Conservation (phyloP, 2,329 filamentous ascomycete species). For the Sarocladium oryzae region DNA sequence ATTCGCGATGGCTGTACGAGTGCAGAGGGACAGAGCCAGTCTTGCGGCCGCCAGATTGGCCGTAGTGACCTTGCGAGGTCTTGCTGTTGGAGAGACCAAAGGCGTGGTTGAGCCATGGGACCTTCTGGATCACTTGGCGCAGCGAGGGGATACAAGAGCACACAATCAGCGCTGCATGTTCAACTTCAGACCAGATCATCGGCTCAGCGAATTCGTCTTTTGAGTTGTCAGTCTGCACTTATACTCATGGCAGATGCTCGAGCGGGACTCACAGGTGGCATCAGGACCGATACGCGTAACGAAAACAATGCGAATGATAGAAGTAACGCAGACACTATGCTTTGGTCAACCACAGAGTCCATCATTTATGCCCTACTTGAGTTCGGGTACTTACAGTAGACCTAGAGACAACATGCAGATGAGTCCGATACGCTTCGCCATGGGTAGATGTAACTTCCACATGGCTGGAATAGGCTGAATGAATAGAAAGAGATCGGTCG, state of each 20-base stretch:
- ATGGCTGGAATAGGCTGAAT: conserved; percentile 31
- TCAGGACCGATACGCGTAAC: conserved; percentile 19
- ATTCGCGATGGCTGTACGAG: conserved; percentile 13
- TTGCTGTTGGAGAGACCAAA: conserved; percentile 21
- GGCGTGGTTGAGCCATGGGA: conserved; percentile 22
- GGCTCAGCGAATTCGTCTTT: conserved; percentile 20
- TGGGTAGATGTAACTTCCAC: conserved; percentile 26
- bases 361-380: too few species aligned
- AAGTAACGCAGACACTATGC: conserved; percentile 19
- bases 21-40: conserved; percentile 14
- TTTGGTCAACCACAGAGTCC: background rate
- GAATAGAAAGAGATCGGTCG: conserved; percentile 29
- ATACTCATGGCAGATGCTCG: background rate
- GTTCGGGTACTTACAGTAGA: conserved; percentile 15
- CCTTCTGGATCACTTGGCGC: conserved; percentile 21
- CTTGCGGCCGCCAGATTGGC: conserved; percentile 11
- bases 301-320: conserved; percentile 21
- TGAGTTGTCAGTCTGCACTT: background rate
- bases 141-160: conserved; percentile 27
- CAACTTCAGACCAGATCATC: conserved; percentile 24
- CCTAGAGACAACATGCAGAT: conserved; percentile 22
- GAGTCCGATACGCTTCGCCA: conserved; percentile 21
- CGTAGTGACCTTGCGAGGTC: conserved; percentile 13
- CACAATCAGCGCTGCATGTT: conserved; percentile 24
- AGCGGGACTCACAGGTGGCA: conserved; percentile 18